Percentiles rank a stretch among this genome's conserved stretches.
Evolutionary conservation across 1,139 yeast genomes (phyloP).

Genomic region (Ashbya aceris): DNA sequence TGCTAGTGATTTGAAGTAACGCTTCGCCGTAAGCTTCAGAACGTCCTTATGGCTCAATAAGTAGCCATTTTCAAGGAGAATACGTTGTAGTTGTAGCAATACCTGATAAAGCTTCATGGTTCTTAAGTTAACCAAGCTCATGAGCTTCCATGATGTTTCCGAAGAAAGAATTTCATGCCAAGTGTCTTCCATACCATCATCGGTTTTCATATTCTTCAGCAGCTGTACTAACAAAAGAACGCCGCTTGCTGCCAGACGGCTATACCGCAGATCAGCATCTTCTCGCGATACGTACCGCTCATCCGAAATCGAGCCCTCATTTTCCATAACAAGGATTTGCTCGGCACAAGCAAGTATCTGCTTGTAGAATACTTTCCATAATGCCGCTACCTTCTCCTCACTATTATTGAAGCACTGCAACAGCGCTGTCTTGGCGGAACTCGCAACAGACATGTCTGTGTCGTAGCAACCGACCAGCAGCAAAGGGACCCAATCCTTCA

Average conservation of each 20-base stretch:
- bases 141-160: slow-evolving; percentile 30
- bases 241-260: slow-evolving; percentile 47
- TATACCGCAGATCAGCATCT: slow-evolving; percentile 60
- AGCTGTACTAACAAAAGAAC: slow-evolving; percentile 43
- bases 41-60: slow-evolving; percentile 26
- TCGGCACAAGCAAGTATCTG: slow-evolving; percentile 48
- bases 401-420: slow-evolving; percentile 48
- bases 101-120: slow-evolving; percentile 43
- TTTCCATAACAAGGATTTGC: slow-evolving; percentile 47
- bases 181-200: slow-evolving; percentile 7
- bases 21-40: slow-evolving; percentile 41
- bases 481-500: slow-evolving; percentile 62
- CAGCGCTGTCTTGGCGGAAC: slow-evolving; percentile 41
- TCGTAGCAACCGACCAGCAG: slow-evolving; percentile 70
- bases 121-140: slow-evolving; percentile 30
- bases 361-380: slow-evolving; percentile 51
- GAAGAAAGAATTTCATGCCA: slow-evolving; percentile 15
- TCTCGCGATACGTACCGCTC: slow-evolving; percentile 60
- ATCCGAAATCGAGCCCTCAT: slow-evolving; percentile 60
- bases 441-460: slow-evolving; percentile 51
- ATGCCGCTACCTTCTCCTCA: slow-evolving; percentile 44
- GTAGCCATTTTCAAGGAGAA: slow-evolving; percentile 14
- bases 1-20: slow-evolving; percentile 44
- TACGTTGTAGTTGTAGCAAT: slow-evolving; percentile 33
- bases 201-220: slow-evolving; percentile 20